Percentiles rank a stretch among this genome's conserved stretches.
phyloP scores from a whole-genome alignment of 2,329 filamentous ascomycete genomes.

The Daldinia eschscholtzii region DNA sequence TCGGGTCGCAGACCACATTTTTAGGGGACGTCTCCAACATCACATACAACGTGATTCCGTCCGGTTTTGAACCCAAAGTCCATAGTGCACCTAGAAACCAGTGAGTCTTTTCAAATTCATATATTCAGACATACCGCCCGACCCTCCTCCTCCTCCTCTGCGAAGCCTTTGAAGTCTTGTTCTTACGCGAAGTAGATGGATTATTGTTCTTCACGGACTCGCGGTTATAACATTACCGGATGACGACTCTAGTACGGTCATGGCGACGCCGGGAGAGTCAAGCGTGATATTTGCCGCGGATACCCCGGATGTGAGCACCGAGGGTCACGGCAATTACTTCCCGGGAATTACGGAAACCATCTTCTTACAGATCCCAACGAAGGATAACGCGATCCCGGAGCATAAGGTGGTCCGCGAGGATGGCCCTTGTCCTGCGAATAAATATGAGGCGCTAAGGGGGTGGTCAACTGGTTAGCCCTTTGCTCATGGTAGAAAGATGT shows the following conservation, averaged over 20 bases:
- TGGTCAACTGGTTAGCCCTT: background rate
- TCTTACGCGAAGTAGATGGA: background rate
- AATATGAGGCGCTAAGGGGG: background rate
- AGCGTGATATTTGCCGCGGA: background rate
- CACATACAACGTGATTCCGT: background rate
- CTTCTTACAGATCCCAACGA: conserved; percentile 1
- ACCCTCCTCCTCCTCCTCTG: too few relatives aligned
- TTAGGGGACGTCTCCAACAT: conserved; percentile 3
- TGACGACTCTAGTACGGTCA: background rate
- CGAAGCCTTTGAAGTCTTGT: background rate
- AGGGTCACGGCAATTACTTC: conserved; percentile 7
- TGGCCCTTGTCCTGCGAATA: background rate
- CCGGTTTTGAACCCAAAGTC: background rate
- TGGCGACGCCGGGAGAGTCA: background rate
- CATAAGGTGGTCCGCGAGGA: background rate
- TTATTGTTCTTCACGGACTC: background rate
- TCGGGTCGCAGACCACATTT: conserved; percentile 2
- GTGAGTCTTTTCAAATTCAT: background rate
- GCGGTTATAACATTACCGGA: conserved; percentile 8
- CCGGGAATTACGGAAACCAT: conserved; percentile 1
- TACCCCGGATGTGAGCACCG: background rate
- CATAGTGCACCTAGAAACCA: conserved; percentile 2
- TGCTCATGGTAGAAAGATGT: background rate
- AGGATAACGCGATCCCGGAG: background rate
- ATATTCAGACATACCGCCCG: background rate